A percentile compares a stretch with the other conserved stretches of the same genome.
phyloP scores from a whole-genome alignment of 805 yeast genomes.

The Candida taoyuanica region DNA sequence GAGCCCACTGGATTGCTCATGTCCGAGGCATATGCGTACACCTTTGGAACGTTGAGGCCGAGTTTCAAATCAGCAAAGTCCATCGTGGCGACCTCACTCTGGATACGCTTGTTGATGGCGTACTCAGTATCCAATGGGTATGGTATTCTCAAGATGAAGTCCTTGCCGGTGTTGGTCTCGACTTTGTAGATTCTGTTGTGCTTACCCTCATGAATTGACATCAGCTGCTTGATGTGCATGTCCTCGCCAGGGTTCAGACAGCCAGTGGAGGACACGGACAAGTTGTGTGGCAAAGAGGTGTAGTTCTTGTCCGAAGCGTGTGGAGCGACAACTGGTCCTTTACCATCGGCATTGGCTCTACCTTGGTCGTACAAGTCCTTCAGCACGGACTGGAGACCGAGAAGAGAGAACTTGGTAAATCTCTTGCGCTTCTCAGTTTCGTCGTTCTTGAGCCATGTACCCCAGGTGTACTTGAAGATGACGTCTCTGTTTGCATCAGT shows the following conservation, averaged over 20 bases:
- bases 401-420: constrained; percentile 74
- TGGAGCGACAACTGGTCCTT: constrained; percentile 27
- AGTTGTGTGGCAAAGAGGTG: constrained; percentile 45
- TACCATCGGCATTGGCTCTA: constrained; percentile 29
- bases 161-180: constrained; percentile 54
- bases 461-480: constrained; percentile 91
- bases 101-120: constrained; percentile 61
- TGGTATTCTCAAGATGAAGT: constrained; percentile 78
- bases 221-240: constrained; percentile 59
- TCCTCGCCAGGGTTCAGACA: constrained; percentile 38
- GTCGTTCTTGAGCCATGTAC: constrained; percentile 88
- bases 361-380: constrained; percentile 39
- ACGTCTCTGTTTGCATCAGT: constrained; percentile 63
- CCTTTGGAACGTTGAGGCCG: constrained; percentile 67
- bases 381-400: constrained; percentile 61
- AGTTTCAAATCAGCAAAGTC: constrained; percentile 71
- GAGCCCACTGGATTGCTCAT: constrained; percentile 57
- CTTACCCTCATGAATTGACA: constrained; percentile 89
- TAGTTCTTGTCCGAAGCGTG: constrained; percentile 37
- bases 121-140: constrained; percentile 68
- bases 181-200: constrained; percentile 85
- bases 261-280: constrained; percentile 40
- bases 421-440: constrained; percentile 67
- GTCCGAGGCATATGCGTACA: constrained; percentile 59
- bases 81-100: constrained; percentile 90